phyloP scores from a whole-genome alignment of 2,329 filamentous ascomycete genomes.

The Stagonosporopsis rhizophila region DNA sequence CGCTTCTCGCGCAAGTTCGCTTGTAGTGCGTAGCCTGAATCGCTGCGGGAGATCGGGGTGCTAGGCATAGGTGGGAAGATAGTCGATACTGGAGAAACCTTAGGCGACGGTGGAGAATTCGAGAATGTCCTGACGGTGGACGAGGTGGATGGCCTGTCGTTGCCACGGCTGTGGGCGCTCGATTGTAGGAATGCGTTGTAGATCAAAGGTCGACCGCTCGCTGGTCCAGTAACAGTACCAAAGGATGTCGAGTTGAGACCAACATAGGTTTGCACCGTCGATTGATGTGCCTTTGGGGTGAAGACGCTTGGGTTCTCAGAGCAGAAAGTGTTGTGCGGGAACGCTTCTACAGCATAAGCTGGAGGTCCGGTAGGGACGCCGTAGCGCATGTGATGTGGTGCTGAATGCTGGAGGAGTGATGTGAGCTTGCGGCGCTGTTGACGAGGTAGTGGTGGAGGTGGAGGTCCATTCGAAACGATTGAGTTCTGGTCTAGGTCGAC shows the following conservation, averaged over 20 bases:
- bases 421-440: constrained; percentile 90
- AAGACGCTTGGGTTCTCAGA: constrained; percentile 86
- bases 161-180: constrained; percentile 66
- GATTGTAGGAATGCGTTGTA: constrained; percentile 92
- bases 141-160: constrained; percentile 72
- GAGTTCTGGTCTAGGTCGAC: constrained; percentile 92
- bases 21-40: constrained; percentile 88
- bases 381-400: constrained; percentile 85
- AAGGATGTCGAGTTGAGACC: constrained; percentile 90
- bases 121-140: constrained; percentile 44
- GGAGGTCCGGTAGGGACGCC: constrained; percentile 89
- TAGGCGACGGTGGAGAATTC: constrained; percentile 64
- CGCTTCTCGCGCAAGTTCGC: constrained; percentile 90
- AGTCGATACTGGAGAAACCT: constrained; percentile 76
- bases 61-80: constrained; percentile 78
- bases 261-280: constrained; percentile 83
- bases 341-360: constrained; percentile 90
- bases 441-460: constrained; percentile 80
- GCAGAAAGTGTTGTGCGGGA: constrained; percentile 87
- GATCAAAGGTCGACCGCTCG: constrained; percentile 67
- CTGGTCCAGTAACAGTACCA: constrained; percentile 67
- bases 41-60: constrained; percentile 84
- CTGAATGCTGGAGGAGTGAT: constrained; percentile 85
- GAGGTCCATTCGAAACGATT: constrained; percentile 80
- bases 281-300: constrained; percentile 71